Evolutionary conservation across 2,329 filamentous ascomycete genomes (phyloP).

Genomic region (Hypoxylon rubiginosum): DNA sequence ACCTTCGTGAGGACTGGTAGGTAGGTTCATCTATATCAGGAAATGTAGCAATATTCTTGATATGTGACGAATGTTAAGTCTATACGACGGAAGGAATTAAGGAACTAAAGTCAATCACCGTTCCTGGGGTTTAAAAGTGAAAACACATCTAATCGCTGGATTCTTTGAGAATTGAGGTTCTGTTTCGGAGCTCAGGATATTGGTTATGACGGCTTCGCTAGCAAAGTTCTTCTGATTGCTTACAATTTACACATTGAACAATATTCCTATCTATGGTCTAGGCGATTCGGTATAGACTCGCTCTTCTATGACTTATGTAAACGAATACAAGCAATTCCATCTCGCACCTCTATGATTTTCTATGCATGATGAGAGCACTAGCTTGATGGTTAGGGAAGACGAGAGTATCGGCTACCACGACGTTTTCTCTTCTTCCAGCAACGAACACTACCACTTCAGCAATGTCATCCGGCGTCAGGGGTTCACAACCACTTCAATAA

Average conservation of each 20-base stretch:
- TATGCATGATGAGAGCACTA: slow-evolving; percentile 48
- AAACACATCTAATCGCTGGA: no score
- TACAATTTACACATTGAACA: neutral
- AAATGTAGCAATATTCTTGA: no score
- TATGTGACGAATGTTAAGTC: no score
- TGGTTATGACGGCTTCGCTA: no score
- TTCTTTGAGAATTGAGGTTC: no score
- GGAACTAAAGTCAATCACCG: no score
- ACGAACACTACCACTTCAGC: slow-evolving; percentile 83
- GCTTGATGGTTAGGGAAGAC: slow-evolving; percentile 83
- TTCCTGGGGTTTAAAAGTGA: no score
- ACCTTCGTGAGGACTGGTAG: no score
- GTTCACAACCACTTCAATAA: slow-evolving; percentile 61
- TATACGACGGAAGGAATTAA: no score
- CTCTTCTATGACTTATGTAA: slow-evolving; percentile 26
- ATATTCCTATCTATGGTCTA: neutral
- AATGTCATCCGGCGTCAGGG: slow-evolving; percentile 82
- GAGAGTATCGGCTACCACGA: slow-evolving; percentile 82
- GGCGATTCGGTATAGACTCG: neutral
- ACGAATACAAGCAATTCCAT: slow-evolving; percentile 21
- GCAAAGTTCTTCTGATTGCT: neutral
- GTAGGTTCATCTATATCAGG: no score
- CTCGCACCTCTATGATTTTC: slow-evolving; percentile 39
- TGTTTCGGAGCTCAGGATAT: no score
- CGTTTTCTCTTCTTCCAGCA: slow-evolving; percentile 82